Base-by-base conservation (phyloP, 179 eudicot species). In the Spinacia oleracea region DNA sequence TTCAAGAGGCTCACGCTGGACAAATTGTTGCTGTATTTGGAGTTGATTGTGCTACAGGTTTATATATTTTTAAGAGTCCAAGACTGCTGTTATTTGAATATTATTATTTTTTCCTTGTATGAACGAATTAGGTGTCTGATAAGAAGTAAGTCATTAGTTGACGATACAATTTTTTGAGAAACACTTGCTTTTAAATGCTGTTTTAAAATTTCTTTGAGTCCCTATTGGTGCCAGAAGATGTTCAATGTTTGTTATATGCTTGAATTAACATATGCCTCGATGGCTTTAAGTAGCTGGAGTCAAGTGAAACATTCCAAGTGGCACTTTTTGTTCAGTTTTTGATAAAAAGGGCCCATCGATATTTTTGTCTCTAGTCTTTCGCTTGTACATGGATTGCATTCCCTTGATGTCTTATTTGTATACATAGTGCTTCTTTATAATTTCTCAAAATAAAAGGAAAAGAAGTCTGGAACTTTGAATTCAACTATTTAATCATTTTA, bases 1-100 rank as follows among this genome's bases (percentile, higher is more conserved):
- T 95, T 81, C 98, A 93, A 88, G 95, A 95, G 88, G 98, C 97
- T 63, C 97, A 95, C 81, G 98, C 98, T 27, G 98, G 98, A 64
- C 97, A 95, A 83, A 95, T 95, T 72, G 97, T 95, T 79, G 98
- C 97, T 84, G 97, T 95, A 40, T 93, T 93, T 86, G 98, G 97
- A 68, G 88, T 95, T 66, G 98, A 95, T 83, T 93, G 98, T 86
- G 91, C 98, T 81, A 92, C 98, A 88, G 98, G 98, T 92, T 81
- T 71, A 35, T 53, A 50, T 75, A 64, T n/a, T 16, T 71, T 11
- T 45, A 9, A 48, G 58, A 27, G 1, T 32, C 14, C 38, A 9
- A 48, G 58, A 27, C 4, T 32, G 23, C 38, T 48, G 42, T 40
- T 16, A 8, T 1, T 16, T 65, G 20, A 18, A 1, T 34, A 66